These are phyloP conservation scores for Lipomyces oligophaga DNA, from an alignment of 805 yeast species.

Conservation along the genomic window DNA sequence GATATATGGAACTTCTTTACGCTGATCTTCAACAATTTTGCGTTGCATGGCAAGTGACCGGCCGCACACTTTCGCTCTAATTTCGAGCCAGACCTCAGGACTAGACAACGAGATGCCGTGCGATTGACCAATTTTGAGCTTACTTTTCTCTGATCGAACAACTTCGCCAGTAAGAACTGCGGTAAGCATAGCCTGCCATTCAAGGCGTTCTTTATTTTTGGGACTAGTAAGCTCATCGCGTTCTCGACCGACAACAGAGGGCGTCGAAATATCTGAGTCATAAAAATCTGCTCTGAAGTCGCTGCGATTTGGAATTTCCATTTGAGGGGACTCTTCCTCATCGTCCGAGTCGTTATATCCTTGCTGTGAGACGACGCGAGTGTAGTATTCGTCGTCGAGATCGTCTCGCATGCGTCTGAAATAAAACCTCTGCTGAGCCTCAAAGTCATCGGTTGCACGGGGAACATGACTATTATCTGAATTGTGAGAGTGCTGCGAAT, in stretches of 20 bases:
- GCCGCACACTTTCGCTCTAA: constrained; percentile 76
- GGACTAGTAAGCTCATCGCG: constrained; percentile 34
- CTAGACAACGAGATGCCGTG: constrained; percentile 46
- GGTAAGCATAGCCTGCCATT: constrained; percentile 93
- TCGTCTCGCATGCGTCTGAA: constrained; percentile 59
- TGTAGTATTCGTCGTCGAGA: constrained; percentile 64
- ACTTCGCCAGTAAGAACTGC: constrained; percentile 94
- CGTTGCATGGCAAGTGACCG: constrained; percentile 76
- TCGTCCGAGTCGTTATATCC: constrained; percentile 12
- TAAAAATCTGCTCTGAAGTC: constrained; percentile 18
- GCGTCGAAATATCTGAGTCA: constrained; percentile 10
- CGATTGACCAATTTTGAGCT: constrained; percentile 50
- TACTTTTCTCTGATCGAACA: constrained; percentile 73
- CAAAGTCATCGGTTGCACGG: constrained; percentile 21
- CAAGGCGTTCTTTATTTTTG: constrained; percentile 63
- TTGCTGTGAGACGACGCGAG: constrained; percentile 45
- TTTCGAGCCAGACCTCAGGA: constrained; percentile 81
- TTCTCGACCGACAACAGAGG: constrained; percentile 17
- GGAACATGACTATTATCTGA: constrained; percentile 5
- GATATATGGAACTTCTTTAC: constrained; percentile 69
- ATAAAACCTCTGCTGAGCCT: constrained; percentile 64
- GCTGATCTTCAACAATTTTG: constrained; percentile 59
- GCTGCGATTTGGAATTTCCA: constrained; percentile 17
- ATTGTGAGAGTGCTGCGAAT: constrained; percentile 3
- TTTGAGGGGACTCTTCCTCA: constrained; percentile 24